phyloP scores from a whole-genome alignment of 176 grass and related monocot species.

The Eragrostis nindensis region DNA sequence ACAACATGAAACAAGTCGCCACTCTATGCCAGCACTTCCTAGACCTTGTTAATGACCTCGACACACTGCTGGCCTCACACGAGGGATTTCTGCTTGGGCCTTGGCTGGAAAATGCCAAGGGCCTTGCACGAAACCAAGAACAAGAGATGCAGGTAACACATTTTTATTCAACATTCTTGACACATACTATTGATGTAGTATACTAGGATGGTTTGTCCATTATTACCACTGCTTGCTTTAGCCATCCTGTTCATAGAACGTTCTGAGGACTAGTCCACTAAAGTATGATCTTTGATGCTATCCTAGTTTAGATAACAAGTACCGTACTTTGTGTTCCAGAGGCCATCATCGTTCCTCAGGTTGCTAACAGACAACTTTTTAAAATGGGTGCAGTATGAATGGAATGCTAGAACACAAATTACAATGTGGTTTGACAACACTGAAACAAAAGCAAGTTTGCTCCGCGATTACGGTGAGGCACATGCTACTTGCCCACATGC shows the following conservation, averaged over 20 bases:
- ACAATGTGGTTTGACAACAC: conserved; percentile 97
- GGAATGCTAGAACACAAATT: conserved; percentile 93
- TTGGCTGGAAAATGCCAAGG: conserved; percentile 75
- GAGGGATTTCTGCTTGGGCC: conserved; percentile 88
- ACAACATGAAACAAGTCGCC: conserved; percentile 50
- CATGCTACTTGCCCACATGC: neutral
- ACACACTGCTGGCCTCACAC: conserved; percentile 62
- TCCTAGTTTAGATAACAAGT: neutral
- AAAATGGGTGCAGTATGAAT: conserved; percentile 72
- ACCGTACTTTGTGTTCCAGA: neutral
- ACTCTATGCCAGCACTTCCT: conserved; percentile 55
- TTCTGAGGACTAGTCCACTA: neutral
- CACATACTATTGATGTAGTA: neutral
- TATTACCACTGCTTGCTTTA: neutral
- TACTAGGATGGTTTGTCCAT: neutral
- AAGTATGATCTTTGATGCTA: neutral
- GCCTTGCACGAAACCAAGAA: conserved; percentile 55
- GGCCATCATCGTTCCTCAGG: neutral
- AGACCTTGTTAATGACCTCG: conserved; percentile 66
- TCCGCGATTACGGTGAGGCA: conserved; percentile 71
- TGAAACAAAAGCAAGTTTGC: conserved; percentile 69
- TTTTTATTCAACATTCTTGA: conserved; percentile 8
- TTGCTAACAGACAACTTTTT: neutral
- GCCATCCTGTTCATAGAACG: neutral
- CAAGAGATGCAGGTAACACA: conserved; percentile 61